phyloP scores from a whole-genome alignment of 306 rosid genomes.

The Astragalus glycyphyllos region DNA sequence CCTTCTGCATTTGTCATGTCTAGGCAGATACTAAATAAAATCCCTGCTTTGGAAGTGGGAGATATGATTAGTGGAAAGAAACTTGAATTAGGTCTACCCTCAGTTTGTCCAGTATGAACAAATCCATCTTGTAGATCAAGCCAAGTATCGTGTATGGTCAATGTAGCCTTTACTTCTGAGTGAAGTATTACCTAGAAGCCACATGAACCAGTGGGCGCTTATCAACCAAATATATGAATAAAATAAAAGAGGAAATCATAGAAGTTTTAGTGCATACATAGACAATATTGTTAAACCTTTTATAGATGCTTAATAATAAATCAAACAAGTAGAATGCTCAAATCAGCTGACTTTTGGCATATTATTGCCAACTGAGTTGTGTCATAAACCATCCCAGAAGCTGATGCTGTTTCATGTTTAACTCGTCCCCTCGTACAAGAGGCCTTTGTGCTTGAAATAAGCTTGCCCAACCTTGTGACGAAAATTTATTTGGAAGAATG shows the following conservation, averaged over 20 bases:
- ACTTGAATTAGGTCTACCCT: conserved; percentile 76
- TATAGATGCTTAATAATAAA: background rate
- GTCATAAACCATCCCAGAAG: conserved; percentile 14
- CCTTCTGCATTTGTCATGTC: conserved; percentile 74
- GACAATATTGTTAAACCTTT: conserved; percentile 1
- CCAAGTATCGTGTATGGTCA: conserved; percentile 88
- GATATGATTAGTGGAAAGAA: conserved; percentile 86
- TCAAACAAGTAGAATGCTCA: conserved; percentile 34
- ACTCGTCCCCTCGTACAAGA: conserved; percentile 7
- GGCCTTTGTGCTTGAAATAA: background rate
- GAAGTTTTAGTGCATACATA: conserved; percentile 30
- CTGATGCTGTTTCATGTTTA: conserved; percentile 11
- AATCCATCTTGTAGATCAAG: conserved; percentile 99
- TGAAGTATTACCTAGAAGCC: conserved; percentile 83
- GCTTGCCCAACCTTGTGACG: background rate
- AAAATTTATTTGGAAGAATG: conserved; percentile 12
- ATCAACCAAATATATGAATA: conserved; percentile 29
- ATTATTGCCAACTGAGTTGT: conserved; percentile 31
- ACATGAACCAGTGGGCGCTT: conserved; percentile 40
- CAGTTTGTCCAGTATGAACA: conserved; percentile 70
- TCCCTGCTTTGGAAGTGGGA: conserved; percentile 85
- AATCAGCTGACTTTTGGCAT: conserved; percentile 26
- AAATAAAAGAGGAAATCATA: conserved; percentile 8
- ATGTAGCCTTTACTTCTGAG: conserved; percentile 91
- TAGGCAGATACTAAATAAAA: conserved; percentile 83